A percentile compares a stretch with the other conserved stretches of the same genome.
These are phyloP conservation scores for Anisogramma anomala DNA, from an alignment of 2,329 filamentous ascomycete genomes.

Conservation along the genomic window DNA sequence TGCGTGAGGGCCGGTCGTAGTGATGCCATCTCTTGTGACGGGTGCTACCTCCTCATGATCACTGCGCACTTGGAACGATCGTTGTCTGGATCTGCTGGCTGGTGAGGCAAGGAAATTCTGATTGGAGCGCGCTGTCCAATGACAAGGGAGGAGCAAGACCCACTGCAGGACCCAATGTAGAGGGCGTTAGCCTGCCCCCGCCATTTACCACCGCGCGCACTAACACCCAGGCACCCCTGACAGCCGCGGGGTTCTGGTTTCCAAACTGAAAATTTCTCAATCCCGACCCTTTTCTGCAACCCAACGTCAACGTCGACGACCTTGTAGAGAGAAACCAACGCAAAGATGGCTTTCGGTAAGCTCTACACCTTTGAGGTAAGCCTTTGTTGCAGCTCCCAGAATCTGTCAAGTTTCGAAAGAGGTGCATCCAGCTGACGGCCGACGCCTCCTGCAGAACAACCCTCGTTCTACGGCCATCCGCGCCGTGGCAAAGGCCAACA, in stretches of 20 bases:
- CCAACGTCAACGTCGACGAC: constrained; percentile 1
- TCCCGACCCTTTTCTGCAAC: constrained; percentile 13
- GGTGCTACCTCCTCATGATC: constrained; percentile 13
- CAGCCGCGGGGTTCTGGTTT: background rate
- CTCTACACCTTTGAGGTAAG: constrained; percentile 78
- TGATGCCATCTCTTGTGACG: constrained; percentile 12
- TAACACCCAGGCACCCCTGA: background rate
- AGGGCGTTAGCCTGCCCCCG: background rate
- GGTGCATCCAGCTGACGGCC: background rate
- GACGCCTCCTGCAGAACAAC: constrained; percentile 53
- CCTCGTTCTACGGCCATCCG: constrained; percentile 78
- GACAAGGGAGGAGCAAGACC: background rate
- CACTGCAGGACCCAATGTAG: background rate
- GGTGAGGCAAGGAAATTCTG: constrained; percentile 1
- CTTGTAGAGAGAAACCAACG: constrained; percentile 21
- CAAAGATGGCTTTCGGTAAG: constrained; percentile 93
- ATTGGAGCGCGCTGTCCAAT: background rate
- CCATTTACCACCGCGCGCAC: background rate
- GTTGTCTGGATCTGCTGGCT: background rate
- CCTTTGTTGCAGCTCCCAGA: background rate
- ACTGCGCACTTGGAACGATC: constrained; percentile 7
- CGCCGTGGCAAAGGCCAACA: constrained; percentile 95
- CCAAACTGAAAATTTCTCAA: constrained; percentile 13
- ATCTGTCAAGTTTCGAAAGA: background rate
- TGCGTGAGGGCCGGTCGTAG: constrained; percentile 12